A percentile compares a stretch with the other conserved stretches of the same genome.
Evolutionary conservation across 139 green algal species (phyloP).

Genomic region (Auxenochlorella pyrenoidosa): DNA sequence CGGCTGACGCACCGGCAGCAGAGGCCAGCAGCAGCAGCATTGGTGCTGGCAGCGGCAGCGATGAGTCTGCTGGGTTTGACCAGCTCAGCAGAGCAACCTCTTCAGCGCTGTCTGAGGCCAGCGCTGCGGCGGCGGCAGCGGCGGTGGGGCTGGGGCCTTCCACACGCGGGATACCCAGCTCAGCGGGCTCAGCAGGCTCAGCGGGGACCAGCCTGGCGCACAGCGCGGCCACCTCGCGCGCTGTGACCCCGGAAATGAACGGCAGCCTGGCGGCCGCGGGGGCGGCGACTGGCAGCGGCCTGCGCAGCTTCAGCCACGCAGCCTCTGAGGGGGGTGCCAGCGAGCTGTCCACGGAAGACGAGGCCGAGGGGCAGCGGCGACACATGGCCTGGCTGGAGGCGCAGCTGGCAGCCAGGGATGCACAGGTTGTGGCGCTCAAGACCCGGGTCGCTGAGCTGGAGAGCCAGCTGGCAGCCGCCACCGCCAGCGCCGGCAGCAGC

Average conservation of each 20-base stretch:
- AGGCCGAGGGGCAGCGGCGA: not conserved
- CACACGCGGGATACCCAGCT: not conserved
- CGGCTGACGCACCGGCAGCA: not conserved
- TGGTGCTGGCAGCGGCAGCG: not conserved
- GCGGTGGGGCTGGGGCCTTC: not conserved
- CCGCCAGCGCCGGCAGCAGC: not conserved
- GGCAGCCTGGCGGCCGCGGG: slow-evolving; percentile 11
- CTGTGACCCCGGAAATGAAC: not conserved
- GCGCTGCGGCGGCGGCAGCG: not conserved
- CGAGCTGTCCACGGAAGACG: slow-evolving; percentile 5
- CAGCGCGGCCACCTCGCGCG: not conserved
- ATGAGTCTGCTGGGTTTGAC: not conserved
- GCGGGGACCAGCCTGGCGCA: not conserved
- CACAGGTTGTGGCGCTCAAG: slow-evolving; percentile 15
- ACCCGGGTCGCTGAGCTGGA: slow-evolving; percentile 30
- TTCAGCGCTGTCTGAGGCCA: not conserved
- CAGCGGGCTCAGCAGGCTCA: not conserved
- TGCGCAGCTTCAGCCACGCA: not conserved
- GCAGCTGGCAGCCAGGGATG: slow-evolving; percentile 1
- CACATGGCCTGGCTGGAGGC: not conserved
- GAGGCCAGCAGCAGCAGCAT: not conserved
- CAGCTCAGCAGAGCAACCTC: not conserved
- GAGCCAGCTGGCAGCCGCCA: slow-evolving; percentile 1
- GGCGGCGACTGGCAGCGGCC: not conserved
- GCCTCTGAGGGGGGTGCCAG: not conserved